Conservation (phyloP, 2,329 filamentous ascomycete species). For the Clonostachys rosea region DNA sequence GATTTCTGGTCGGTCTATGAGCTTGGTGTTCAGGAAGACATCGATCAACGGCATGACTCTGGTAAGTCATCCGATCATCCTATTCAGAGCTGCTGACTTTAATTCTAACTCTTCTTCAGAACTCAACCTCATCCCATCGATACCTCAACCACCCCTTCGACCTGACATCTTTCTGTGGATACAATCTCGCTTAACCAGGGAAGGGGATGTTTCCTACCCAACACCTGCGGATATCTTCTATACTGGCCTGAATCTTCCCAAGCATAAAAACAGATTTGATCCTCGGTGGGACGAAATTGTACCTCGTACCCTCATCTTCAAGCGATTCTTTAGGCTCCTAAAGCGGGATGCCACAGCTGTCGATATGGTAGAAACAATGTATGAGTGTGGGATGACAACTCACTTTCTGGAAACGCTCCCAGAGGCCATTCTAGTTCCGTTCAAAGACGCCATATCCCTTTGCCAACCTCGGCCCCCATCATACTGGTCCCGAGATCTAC, state of each 20-base stretch:
- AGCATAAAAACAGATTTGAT: constrained; percentile 26
- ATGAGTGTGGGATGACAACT: constrained; percentile 61
- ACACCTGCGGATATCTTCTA: constrained; percentile 41
- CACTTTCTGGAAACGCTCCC: constrained; percentile 77
- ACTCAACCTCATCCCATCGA: constrained; percentile 20
- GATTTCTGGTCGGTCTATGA: constrained; percentile 43
- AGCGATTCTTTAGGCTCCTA: constrained; percentile 59
- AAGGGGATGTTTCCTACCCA: constrained; percentile 27
- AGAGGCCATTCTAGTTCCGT: constrained; percentile 72
- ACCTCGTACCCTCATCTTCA: constrained; percentile 67
- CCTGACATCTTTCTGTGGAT: constrained; percentile 50
- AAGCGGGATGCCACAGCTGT: constrained; percentile 44
- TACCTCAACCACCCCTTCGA: constrained; percentile 23
- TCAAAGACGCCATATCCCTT: constrained; percentile 79
- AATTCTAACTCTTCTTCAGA: constrained; percentile 13
- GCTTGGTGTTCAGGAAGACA: constrained; percentile 45
- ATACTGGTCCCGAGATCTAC: constrained; percentile 66
- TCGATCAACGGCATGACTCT: constrained; percentile 28
- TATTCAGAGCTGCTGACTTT: background rate
- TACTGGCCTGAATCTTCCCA: constrained; percentile 23
- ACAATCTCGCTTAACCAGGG: constrained; percentile 35
- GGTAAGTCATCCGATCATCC: constrained; percentile 20
- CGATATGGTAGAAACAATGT: constrained; percentile 70
- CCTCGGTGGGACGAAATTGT: constrained; percentile 43
- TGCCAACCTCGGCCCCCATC: constrained; percentile 80